phyloP scores from a whole-genome alignment of 2,329 filamentous ascomycete genomes.

The Chrysosporium keratinophilum region DNA sequence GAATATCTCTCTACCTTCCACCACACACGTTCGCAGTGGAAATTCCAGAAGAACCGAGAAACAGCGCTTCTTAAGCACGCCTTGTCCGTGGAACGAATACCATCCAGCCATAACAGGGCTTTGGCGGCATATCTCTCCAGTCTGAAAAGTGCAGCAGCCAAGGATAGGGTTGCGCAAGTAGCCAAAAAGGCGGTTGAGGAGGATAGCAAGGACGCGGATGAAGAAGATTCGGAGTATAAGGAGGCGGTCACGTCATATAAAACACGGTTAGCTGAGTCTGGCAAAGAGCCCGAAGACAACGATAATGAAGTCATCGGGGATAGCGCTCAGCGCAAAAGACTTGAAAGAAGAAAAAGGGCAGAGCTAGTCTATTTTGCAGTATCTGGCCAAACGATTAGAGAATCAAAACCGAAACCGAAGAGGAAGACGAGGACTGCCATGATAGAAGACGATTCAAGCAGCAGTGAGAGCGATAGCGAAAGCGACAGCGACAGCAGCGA shows the following conservation, averaged over 20 bases:
- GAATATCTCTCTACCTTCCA: slow-evolving; percentile 70
- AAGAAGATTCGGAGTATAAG: slow-evolving; percentile 31
- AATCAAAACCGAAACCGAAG: slow-evolving; percentile 7
- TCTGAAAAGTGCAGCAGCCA: slow-evolving; percentile 63
- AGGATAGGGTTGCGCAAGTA: slow-evolving; percentile 52
- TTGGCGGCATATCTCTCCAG: slow-evolving; percentile 71
- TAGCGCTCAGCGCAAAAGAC: slow-evolving; percentile 18
- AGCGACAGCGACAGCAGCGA: slow-evolving; percentile 15
- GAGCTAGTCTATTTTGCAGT: slow-evolving; percentile 31
- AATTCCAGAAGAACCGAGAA: slow-evolving; percentile 93
- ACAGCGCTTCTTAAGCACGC: slow-evolving; percentile 73
- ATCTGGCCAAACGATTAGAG: slow-evolving; percentile 18
- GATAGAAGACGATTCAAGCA: slow-evolving; percentile 35
- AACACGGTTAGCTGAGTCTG: slow-evolving; percentile 21
- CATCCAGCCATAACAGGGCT: slow-evolving; percentile 55
- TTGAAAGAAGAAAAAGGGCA: slow-evolving; percentile 30
- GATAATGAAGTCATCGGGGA: slow-evolving; percentile 21
- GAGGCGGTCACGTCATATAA: slow-evolving; percentile 44
- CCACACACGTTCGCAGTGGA: slow-evolving; percentile 62
- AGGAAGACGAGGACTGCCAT: slow-evolving; percentile 28
- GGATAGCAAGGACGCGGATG: slow-evolving; percentile 23
- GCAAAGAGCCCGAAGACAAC: slow-evolving; percentile 21
- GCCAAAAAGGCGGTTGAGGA: slow-evolving; percentile 50
- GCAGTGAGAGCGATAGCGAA: slow-evolving; percentile 23
- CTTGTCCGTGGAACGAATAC: slow-evolving; percentile 62